Evolutionary conservation across 1,284 basidiomycete genomes (phyloP), one percentile per base, ranked within the genome.

Genomic region (Thecaphora thlaspeos): DNA sequence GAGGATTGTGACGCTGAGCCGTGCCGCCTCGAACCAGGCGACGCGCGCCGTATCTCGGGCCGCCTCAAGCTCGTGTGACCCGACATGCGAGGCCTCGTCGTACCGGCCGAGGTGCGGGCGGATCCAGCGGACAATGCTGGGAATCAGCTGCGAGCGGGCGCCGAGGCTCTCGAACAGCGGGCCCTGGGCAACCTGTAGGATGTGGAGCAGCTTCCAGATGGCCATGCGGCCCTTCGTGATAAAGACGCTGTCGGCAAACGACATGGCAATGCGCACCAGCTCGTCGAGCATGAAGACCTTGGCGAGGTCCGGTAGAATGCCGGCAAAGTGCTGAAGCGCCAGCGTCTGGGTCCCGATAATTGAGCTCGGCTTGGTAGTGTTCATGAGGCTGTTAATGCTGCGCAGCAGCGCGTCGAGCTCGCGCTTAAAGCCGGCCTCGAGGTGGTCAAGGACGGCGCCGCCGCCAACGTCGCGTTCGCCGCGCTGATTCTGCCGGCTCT

Each of bases 41-140:
- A 95, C 83, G n/a, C 89, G 83, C 11, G 88, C 87, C 5, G 83
- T 82, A 76, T 75, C 71, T 11, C 50, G 45, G 14, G 62, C 65
- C 23, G 51, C 58, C 28, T 72, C 68, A 28, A 58, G 68, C 3
- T 58, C 63, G 21, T 52, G 55, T 11, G 46, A 39, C 18, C 50
- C 43, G 9, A 46, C 46, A 28, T 66, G 52, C 0, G 59, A 46
- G 14, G 49, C 32, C 43, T 70, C 69, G 61, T 95, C 91, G 72
- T 88, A 95, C 18, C 84, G 82, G n/a, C 93, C 93, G 62, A 97
- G 89, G 76, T 94, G 88, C 0, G 92, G 91, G 73, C 92, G 94
- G 67, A 97, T 87, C 91, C 92, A 96, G 21, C 88, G 84, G 3
- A 92, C 87, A 34, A 97, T 85, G 24, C 88, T 87, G 51, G 95